Percentiles rank a stretch among this genome's conserved stretches.
Evolutionary conservation across 148 eudicot species (phyloP).

Genomic region (Persicaria maculosa): DNA sequence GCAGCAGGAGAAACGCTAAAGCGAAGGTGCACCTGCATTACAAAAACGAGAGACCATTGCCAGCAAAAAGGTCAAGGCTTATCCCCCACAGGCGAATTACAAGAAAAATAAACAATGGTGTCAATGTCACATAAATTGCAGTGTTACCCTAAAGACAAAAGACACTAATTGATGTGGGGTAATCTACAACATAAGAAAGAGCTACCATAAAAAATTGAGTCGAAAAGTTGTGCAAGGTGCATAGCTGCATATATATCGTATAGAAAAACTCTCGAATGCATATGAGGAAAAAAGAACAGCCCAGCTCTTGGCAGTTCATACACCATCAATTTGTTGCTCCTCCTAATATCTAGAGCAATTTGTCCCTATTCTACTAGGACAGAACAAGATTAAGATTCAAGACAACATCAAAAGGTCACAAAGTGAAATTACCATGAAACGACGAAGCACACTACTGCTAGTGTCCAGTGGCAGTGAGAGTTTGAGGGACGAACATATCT

Average conservation of each 20-base stretch:
- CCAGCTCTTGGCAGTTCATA: slow-evolving; percentile 2
- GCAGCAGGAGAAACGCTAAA: slow-evolving; percentile 58
- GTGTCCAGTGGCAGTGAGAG: slow-evolving; percentile 43
- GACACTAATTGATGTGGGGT: neutral
- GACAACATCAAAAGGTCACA: neutral
- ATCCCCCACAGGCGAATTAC: too few relatives aligned
- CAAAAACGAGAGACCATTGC: neutral
- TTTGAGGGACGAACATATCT: slow-evolving; percentile 39
- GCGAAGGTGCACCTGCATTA: slow-evolving; percentile 65
- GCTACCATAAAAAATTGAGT: neutral
- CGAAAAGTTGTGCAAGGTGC: neutral
- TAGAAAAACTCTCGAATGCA: neutral
- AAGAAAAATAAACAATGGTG: neutral
- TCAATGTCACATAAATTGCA: neutral
- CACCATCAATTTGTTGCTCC: neutral
- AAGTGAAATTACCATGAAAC: slow-evolving; percentile 64
- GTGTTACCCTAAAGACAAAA: neutral
- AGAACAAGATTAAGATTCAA: neutral
- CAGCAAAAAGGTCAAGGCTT: neutral
- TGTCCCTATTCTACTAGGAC: neutral
- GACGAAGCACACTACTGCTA: slow-evolving; percentile 60
- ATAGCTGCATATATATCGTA: neutral
- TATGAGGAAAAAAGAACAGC: neutral
- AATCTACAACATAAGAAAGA: neutral
- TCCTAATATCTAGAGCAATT: neutral